These are phyloP conservation scores for Solanum chiquidenum DNA, from an alignment of 257 asterid genomes.

Conservation along the genomic window DNA sequence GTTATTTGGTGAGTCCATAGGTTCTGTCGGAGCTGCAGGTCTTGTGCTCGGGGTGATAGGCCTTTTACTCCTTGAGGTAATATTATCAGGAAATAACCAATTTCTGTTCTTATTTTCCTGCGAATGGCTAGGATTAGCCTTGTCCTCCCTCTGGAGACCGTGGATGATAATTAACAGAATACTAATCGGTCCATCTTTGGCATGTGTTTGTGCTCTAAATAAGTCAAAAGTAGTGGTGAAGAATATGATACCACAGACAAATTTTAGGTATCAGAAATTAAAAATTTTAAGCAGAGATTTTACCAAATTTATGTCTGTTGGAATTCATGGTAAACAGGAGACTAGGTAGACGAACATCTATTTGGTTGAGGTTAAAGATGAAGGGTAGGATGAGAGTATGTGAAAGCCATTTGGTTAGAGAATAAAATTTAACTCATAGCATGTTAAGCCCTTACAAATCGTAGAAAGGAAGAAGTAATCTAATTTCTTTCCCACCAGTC, in stretches of 20 bases:
- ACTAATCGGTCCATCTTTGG: not conserved
- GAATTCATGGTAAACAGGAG: not conserved
- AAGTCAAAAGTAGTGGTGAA: not conserved
- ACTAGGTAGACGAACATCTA: not conserved
- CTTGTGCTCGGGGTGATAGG: slow-evolving; percentile 84
- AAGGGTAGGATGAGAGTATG: not conserved
- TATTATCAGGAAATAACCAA: not conserved
- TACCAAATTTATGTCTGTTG: not conserved
- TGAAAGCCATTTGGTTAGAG: not conserved
- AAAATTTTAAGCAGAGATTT: not conserved
- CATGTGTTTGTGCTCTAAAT: not conserved
- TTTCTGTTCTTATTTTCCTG: not conserved
- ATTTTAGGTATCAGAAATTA: not conserved
- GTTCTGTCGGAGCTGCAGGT: slow-evolving; percentile 68
- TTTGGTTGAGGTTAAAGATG: not conserved
- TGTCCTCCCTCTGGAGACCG: not conserved
- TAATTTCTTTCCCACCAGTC: not conserved
- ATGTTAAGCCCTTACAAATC: not conserved
- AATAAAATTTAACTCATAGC: not conserved
- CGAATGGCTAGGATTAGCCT: not conserved
- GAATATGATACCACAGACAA: not conserved
- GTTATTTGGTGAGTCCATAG: slow-evolving; percentile 82
- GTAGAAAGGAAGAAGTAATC: not conserved
- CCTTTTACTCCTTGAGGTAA: slow-evolving; percentile 90
- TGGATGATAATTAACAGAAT: not conserved